Conservation (phyloP, 1,284 basidiomycete genomes). For the Irpex rosettiformis region DNA sequence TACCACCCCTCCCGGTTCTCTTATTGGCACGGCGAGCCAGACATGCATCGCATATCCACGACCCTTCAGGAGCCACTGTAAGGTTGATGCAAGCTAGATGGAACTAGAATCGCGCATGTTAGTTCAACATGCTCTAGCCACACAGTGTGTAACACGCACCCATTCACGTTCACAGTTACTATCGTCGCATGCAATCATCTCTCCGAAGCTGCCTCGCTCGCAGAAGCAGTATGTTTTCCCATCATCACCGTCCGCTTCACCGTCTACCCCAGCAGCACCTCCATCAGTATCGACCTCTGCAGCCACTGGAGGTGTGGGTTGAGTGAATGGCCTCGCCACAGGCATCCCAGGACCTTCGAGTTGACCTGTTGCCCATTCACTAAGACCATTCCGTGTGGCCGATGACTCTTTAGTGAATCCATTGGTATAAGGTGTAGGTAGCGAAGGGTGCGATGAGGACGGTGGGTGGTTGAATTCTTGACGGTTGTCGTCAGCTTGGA, state of each 20-base stretch:
- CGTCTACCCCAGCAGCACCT: constrained; percentile 33
- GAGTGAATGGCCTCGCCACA: constrained; percentile 43
- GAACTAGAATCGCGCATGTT: constrained; percentile 52
- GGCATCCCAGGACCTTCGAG: constrained; percentile 78
- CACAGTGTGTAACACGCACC: constrained; percentile 54
- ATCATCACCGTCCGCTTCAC: constrained; percentile 63
- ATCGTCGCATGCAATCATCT: constrained; percentile 98
- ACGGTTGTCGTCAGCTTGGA: constrained; percentile 26
- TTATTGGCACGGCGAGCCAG: constrained; percentile 45
- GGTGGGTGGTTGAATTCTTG: constrained; percentile 34
- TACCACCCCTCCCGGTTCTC: constrained; percentile 45
- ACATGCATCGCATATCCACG: constrained; percentile 81
- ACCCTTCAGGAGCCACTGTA: constrained; percentile 66
- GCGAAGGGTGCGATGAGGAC: constrained; percentile 38
- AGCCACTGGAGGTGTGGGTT: constrained; percentile 19
- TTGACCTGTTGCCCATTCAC: constrained; percentile 47
- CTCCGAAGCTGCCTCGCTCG: constrained; percentile 82
- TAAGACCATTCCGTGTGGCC: constrained; percentile 19
- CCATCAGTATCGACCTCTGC: constrained; percentile 24
- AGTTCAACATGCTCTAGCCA: constrained; percentile 2
- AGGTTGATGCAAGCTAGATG: constrained; percentile 82
- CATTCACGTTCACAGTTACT: constrained; percentile 89
- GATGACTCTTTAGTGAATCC: constrained; percentile 13
- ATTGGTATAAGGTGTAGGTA: constrained; percentile 34
- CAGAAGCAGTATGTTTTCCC: constrained; percentile 87